Percentiles rank a stretch among this genome's conserved stretches.
phyloP scores from a whole-genome alignment of 2,329 filamentous ascomycete species.

The Penicillium sp. region DNA sequence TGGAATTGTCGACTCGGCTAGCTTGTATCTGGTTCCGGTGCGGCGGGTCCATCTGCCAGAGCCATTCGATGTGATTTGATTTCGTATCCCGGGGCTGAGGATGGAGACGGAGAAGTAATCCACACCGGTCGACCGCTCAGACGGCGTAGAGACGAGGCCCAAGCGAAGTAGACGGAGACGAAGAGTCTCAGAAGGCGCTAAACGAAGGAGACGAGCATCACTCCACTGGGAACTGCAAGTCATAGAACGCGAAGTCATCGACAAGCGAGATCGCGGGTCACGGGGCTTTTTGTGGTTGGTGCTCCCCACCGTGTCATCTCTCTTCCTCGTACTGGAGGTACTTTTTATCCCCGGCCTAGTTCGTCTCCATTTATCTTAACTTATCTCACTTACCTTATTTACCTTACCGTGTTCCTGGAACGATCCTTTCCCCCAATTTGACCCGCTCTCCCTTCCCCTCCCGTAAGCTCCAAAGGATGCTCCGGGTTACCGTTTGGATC shows the following conservation, averaged over 20 bases:
- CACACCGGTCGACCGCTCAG: too few relatives aligned
- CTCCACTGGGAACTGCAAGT: not conserved
- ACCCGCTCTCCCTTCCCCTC: not conserved
- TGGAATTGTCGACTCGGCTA: not conserved
- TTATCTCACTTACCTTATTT: not conserved
- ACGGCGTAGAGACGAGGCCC: not conserved
- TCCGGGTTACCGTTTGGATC: conserved; percentile 7
- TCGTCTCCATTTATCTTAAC: not conserved
- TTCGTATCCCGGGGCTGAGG: not conserved
- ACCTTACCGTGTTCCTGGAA: not conserved
- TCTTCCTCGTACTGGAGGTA: not conserved
- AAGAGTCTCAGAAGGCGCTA: not conserved
- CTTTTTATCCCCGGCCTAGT: not conserved
- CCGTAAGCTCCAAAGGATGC: conserved; percentile 18
- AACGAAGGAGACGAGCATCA: not conserved
- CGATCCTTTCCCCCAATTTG: not conserved
- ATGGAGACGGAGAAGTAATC: too few relatives aligned
- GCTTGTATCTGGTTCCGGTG: not conserved
- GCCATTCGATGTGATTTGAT: too few relatives aligned
- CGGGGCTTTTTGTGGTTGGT: not conserved
- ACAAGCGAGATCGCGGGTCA: not conserved
- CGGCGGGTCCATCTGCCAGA: not conserved
- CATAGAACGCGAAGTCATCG: not conserved
- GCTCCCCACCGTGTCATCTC: not conserved
- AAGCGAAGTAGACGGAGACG: not conserved